Evolutionary conservation across 192 early-diverging fungal species (phyloP).

Genomic region (Coemansia umbellata): DNA sequence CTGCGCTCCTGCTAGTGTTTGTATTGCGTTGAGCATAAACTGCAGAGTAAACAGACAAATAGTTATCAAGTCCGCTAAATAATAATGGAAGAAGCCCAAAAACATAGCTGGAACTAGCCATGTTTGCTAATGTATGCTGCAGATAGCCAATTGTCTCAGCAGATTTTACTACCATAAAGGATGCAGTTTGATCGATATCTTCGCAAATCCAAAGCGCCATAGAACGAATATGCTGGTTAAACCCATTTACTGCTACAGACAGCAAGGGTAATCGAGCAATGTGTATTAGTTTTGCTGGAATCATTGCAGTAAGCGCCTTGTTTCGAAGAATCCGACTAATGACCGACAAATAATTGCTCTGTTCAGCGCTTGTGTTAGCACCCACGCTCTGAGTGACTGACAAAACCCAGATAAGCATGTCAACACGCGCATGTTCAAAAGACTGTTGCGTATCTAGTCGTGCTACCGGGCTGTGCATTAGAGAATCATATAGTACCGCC

Average conservation of each 20-base stretch:
- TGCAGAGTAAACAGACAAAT: background rate
- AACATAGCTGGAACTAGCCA: background rate
- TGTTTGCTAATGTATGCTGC: background rate
- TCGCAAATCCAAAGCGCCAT: conserved; percentile 3
- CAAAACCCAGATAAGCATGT: conserved; percentile 1
- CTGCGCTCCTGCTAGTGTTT: background rate
- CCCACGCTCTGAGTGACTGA: background rate
- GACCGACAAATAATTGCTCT: background rate
- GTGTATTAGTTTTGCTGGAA: background rate
- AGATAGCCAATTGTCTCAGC: background rate
- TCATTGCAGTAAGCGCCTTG: background rate
- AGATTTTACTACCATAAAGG: background rate
- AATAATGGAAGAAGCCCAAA: conserved; percentile 6
- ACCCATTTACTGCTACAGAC: conserved; percentile 10
- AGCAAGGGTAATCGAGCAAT: conserved; percentile 13
- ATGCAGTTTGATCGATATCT: conserved; percentile 8
- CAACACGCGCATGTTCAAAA: background rate
- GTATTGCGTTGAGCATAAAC: background rate
- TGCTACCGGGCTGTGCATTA: too few relatives aligned
- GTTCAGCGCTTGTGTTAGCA: conserved; percentile 1
- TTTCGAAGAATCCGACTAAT: background rate
- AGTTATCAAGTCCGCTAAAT: conserved; percentile 2
- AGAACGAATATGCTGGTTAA: conserved; percentile 3
- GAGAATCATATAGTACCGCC: too few relatives aligned
- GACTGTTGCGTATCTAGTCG: too few relatives aligned